Base-by-base conservation (phyloP, 371 early-diverging fungal species). In the Quaeritorhiza haematococci region DNA sequence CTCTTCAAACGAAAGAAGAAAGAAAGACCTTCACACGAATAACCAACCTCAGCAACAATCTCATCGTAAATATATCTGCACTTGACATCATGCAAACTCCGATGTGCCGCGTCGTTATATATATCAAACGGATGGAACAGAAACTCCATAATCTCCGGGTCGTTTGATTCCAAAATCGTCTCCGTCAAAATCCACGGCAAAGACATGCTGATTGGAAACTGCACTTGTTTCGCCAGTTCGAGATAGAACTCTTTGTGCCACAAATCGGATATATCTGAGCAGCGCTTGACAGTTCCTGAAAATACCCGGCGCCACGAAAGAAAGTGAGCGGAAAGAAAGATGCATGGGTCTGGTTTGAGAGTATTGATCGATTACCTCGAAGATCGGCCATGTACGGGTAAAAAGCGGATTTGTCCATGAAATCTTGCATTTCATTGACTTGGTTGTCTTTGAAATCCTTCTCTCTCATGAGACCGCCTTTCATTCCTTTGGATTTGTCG, bases 161-260 rank as follows among this genome's bases (percentile, higher is more conserved):
- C 57, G 19, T 62, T 50, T 19, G 68, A 60, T 2, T 72, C 64
- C 26, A 80, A 51, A 1, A 70, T 63, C 33, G 51, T 53, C 26
- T 75, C 69, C 1, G 66, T 63, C 43, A 80, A 54, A 50, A 80
- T 75, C 79, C 78, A 79, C 6, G 81, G 81, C n/a, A 80, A 49
- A 3, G 79, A 79, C 59, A 67, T 75, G 47, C 74, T 74, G 53
- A 74, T 75, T 0, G 78, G 79, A 44, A 79, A 80, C 76, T 78
- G 79, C 3, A 75, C 68, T 49, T 77, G 49, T 42, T 72, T 67
- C 52, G 63, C 62, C 5, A 80, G 51, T 49, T 80, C 81, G 30
- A 79, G 58, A 43, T 74, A 79, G 53, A 79, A 80, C 51, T 79
- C 81, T 47, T 73, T 74, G 56, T 66, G 74, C 81, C 81, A 80